These are phyloP conservation scores for Nannochloropsis gaditana DNA, from an alignment of 108 stramenopile species.

Conservation along the genomic window DNA sequence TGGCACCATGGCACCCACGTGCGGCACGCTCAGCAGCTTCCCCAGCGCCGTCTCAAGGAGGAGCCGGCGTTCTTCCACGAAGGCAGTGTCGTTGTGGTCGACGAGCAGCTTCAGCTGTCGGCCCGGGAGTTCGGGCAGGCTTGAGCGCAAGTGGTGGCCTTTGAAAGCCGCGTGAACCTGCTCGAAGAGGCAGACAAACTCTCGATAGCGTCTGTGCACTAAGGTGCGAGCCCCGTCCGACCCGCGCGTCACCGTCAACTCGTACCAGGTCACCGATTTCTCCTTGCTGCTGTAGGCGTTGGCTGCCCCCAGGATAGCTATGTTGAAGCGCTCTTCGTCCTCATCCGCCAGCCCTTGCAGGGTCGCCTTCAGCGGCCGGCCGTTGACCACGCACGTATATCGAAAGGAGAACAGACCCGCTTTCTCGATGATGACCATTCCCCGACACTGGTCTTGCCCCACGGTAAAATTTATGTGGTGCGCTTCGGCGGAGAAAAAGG, in stretches of 20 bases:
- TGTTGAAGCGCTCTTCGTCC: neutral
- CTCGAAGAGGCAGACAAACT: neutral
- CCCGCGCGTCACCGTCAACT: neutral
- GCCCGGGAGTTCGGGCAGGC: slow-evolving; percentile 1
- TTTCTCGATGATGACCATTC: neutral
- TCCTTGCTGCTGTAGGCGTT: neutral
- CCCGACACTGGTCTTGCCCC: neutral
- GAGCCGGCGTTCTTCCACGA: neutral
- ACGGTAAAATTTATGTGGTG: slow-evolving; percentile 12
- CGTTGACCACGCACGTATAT: slow-evolving; percentile 11
- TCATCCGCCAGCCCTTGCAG: neutral
- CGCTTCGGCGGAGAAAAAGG: slow-evolving; percentile 7
- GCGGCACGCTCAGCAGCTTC: neutral
- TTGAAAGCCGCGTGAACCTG: slow-evolving; percentile 16
- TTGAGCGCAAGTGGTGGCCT: neutral
- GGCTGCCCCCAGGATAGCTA: neutral
- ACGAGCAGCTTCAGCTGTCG: slow-evolving; percentile 5
- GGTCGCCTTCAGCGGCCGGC: neutral
- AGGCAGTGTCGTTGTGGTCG: neutral
- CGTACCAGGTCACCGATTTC: neutral
- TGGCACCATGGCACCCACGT: neutral
- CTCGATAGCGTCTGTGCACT: neutral
- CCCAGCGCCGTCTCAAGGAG: neutral
- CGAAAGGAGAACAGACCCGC: neutral
- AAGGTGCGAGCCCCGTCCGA: slow-evolving; percentile 18